phyloP scores from a whole-genome alignment of 2,329 filamentous ascomycete species.

The Boeremia exigua region DNA sequence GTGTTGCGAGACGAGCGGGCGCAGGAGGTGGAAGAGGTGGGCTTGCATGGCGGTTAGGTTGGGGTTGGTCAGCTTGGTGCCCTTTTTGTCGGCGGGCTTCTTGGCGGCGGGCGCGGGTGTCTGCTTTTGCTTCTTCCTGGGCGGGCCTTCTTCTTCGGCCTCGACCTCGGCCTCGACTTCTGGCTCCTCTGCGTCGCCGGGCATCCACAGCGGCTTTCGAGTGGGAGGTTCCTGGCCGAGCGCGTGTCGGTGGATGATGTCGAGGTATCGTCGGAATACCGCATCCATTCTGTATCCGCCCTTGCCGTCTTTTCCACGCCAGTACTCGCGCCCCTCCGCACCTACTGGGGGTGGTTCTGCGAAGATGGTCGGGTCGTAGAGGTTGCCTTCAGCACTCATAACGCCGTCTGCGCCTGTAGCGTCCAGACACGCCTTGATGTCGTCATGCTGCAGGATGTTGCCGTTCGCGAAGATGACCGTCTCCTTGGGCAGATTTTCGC shows the following conservation, averaged over 20 bases:
- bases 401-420: conserved; percentile 89
- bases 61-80: conserved; percentile 58
- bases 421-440: conserved; percentile 77
- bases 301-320: conserved; percentile 77
- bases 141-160: conserved; percentile 39
- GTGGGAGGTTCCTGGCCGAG: conserved; percentile 69
- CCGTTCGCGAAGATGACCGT: conserved; percentile 97
- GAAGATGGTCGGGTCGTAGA: conserved; percentile 91
- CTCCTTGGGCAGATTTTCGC: conserved; percentile 81
- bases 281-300: conserved; percentile 91
- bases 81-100: conserved; percentile 54
- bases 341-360: conserved; percentile 68
- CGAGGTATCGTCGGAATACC: conserved; percentile 83
- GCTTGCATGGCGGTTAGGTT: conserved; percentile 86
- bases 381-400: conserved; percentile 95
- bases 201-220: conserved; percentile 75
- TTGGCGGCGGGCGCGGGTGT: conserved; percentile 17
- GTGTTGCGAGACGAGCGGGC: conserved; percentile 79
- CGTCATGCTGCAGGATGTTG: conserved; percentile 82
- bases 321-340: conserved; percentile 77
- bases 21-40: conserved; percentile 89
- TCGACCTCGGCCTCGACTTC: conserved; percentile 17
- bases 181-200: conserved; percentile 54
- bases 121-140: conserved; percentile 45
- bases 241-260: conserved; percentile 84